These are phyloP conservation scores for Fusarium drepaniforme DNA, from an alignment of 2,329 filamentous ascomycete genomes.

Conservation along the genomic window DNA sequence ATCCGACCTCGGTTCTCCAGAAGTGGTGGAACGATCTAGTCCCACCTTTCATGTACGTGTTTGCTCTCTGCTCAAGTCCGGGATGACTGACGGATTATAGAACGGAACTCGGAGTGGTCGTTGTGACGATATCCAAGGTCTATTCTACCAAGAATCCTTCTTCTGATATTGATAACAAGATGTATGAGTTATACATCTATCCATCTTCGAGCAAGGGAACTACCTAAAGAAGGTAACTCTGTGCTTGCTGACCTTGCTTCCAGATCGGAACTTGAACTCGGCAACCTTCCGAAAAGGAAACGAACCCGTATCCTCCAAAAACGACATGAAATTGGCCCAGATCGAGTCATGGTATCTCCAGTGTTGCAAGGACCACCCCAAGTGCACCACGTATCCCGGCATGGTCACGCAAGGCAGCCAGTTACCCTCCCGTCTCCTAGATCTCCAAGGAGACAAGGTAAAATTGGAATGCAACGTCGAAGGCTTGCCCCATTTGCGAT, in stretches of 20 bases:
- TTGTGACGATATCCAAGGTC: neutral
- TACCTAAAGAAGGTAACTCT: neutral
- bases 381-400: constrained; percentile 7
- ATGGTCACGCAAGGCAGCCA: constrained; percentile 12
- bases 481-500: rapidly evolving
- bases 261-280: neutral
- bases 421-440: neutral
- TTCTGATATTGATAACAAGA: neutral
- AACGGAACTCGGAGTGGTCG: neutral
- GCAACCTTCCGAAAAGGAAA: neutral
- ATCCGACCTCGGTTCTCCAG: neutral
- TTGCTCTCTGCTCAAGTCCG: neutral
- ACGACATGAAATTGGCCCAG: neutral
- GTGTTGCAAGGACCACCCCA: constrained; percentile 1
- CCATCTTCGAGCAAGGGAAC: constrained; percentile 12
- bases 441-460: constrained; percentile 7
- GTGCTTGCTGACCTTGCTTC: neutral
- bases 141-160: neutral
- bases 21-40: neutral
- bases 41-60: neutral
- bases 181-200: constrained; percentile 13
- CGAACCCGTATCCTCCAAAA: constrained; percentile 12
- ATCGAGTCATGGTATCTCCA: neutral
- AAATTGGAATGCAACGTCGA: constrained; percentile 4
- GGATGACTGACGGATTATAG: neutral